Evolutionary conservation across 768 basidiomycete species (phyloP).

Genomic region (Peribolospora baueri): DNA sequence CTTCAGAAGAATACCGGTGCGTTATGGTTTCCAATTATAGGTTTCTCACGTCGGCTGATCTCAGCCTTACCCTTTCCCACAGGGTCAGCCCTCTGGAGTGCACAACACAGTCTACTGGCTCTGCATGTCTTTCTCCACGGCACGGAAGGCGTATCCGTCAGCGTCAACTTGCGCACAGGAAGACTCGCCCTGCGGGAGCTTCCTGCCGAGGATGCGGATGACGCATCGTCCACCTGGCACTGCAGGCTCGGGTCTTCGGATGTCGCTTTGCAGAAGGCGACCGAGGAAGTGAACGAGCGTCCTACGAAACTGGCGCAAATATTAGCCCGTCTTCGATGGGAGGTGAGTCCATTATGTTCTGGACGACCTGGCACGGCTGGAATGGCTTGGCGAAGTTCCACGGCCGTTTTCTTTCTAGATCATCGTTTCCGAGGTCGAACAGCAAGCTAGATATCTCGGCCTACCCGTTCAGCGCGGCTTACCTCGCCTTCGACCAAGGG

Average conservation of each 20-base stretch:
- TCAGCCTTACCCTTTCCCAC: no score
- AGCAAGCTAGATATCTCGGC: slow-evolving; percentile 1
- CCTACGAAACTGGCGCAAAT: no score
- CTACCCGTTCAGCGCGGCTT: neutral
- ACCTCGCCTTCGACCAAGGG: slow-evolving; percentile 21
- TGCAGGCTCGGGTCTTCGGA: neutral
- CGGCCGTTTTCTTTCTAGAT: neutral
- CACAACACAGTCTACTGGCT: neutral
- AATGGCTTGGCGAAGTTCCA: neutral
- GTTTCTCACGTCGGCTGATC: no score
- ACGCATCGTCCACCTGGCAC: neutral
- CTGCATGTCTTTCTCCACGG: slow-evolving; percentile 1
- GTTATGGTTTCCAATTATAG: no score
- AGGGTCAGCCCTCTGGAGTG: no score
- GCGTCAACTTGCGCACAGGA: neutral
- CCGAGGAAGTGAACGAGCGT: neutral
- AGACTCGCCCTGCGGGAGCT: neutral
- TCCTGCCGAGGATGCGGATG: neutral
- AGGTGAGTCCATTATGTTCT: no score
- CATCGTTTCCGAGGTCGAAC: slow-evolving; percentile 7
- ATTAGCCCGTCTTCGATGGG: no score
- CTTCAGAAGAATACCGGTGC: no score
- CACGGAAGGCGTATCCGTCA: neutral
- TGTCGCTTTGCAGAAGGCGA: neutral
- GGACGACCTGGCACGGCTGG: no score